Percentiles rank a stretch among this genome's conserved stretches.
Evolutionary conservation across 306 rosid species (phyloP).

Genomic region (Glycine tomentella): DNA sequence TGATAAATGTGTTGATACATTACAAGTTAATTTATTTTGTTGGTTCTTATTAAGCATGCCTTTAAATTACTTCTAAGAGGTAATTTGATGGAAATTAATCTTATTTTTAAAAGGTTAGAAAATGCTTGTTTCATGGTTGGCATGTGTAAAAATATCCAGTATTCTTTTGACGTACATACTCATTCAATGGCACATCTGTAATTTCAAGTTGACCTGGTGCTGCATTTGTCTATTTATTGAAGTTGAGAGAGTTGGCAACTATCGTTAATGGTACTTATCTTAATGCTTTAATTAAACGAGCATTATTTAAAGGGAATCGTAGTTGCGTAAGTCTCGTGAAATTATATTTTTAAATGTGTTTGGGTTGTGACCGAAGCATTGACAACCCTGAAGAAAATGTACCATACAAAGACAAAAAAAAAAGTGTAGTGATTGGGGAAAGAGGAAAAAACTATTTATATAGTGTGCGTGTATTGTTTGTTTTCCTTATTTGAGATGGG

Average conservation of each 20-base stretch:
- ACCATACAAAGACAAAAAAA: conserved; percentile 54
- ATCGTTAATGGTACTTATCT: not conserved
- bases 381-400: conserved; percentile 53
- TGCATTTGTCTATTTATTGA: not conserved
- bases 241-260: conserved; percentile 7
- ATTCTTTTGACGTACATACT: conserved; percentile 5
- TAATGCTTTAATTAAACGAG: not conserved
- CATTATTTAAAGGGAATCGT: conserved; percentile 21
- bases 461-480: not conserved
- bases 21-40: not conserved
- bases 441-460: not conserved
- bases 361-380: conserved; percentile 46
- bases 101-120: not conserved
- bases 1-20: not conserved
- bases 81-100: not conserved
- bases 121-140: conserved; percentile 21
- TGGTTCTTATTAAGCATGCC: not conserved
- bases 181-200: conserved; percentile 16
- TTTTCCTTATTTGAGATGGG: conserved; percentile 22
- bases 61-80: not conserved
- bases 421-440: conserved; percentile 1
- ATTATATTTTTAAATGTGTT: conserved; percentile 37
- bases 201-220: conserved; percentile 8
- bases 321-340: conserved; percentile 47
- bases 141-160: not conserved